phyloP scores from a whole-genome alignment of 306 rosid genomes.

The Prosopis cineraria region DNA sequence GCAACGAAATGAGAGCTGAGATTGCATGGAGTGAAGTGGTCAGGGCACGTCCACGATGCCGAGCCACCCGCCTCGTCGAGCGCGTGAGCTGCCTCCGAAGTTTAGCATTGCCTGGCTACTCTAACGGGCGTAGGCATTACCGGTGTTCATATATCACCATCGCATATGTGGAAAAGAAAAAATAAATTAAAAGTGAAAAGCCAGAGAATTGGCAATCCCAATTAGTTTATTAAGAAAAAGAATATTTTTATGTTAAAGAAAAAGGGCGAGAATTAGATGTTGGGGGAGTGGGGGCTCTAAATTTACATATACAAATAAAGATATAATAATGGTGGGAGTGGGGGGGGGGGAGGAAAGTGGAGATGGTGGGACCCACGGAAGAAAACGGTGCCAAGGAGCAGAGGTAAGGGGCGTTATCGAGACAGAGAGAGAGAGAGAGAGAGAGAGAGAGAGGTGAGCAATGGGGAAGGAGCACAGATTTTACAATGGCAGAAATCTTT shows the following conservation, averaged over 20 bases:
- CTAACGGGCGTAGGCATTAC: conserved; percentile 90
- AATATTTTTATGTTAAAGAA: no score
- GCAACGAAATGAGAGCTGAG: conserved; percentile 70
- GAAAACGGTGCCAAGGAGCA: neutral
- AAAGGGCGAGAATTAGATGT: no score
- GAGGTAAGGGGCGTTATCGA: no score
- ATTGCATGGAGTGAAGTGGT: conserved; percentile 92
- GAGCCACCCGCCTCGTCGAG: conserved; percentile 96
- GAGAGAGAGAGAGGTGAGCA: neutral
- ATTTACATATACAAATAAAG: no score
- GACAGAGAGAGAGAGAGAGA: neutral
- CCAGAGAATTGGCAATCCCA: neutral
- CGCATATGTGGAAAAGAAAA: no score
- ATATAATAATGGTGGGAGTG: neutral
- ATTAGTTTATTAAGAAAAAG: neutral
- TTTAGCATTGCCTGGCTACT: conserved; percentile 84
- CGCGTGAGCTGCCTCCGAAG: conserved; percentile 74
- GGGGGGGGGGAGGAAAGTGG: neutral
- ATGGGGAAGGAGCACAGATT: no score
- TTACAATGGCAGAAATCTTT: neutral
- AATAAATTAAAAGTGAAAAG: neutral
- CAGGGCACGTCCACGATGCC: conserved; percentile 82
- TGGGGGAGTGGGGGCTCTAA: no score
- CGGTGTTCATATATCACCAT: conserved; percentile 36
- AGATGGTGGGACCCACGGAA: conserved; percentile 39